Evolutionary conservation across 495 filamentous ascomycete species (phyloP).

Genomic region (Lasiosphaeris hirsuta): DNA sequence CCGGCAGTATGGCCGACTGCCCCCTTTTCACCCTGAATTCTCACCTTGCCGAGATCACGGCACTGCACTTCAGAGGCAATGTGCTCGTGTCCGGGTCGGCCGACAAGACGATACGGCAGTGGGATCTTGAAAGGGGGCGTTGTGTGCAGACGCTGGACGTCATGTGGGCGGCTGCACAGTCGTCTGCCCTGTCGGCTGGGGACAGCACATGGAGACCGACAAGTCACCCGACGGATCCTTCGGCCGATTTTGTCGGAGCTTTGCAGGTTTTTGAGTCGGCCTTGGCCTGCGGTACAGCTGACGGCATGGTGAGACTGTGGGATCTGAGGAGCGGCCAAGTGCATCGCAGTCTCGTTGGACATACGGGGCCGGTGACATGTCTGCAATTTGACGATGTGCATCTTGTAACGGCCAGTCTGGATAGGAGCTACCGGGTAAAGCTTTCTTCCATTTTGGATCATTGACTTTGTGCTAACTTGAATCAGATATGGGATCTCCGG

Average conservation of each 20-base stretch:
- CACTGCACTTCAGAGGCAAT: constrained; percentile 81
- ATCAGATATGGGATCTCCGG: constrained; percentile 95
- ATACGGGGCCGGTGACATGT: constrained; percentile 92
- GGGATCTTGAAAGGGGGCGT: constrained; percentile 92
- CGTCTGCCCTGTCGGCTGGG: constrained; percentile 59
- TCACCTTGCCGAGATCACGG: constrained; percentile 92
- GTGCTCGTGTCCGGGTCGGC: constrained; percentile 92
- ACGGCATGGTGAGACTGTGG: constrained; percentile 97
- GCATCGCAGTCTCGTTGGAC: constrained; percentile 90
- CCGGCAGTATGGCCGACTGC: constrained; percentile 80
- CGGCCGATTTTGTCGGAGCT: constrained; percentile 90
- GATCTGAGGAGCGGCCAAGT: constrained; percentile 96
- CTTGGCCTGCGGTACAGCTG: constrained; percentile 94
- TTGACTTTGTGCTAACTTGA: constrained; percentile 12
- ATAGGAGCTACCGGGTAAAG: constrained; percentile 90
- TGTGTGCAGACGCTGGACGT: constrained; percentile 98
- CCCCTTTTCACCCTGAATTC: constrained; percentile 80
- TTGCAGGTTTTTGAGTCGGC: constrained; percentile 96
- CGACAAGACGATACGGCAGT: constrained; percentile 95
- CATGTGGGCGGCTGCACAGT: constrained; percentile 97
- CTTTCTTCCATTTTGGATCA: constrained; percentile 4
- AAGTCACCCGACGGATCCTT: constrained; percentile 52
- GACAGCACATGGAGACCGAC: constrained; percentile 56
- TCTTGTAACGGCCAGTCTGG: constrained; percentile 88
- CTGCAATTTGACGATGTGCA: constrained; percentile 96